Percentiles rank a stretch among this genome's conserved stretches.
These are phyloP conservation scores for Omphalotus guepiniiformis DNA, from an alignment of 768 basidiomycete genomes.

Conservation along the genomic window DNA sequence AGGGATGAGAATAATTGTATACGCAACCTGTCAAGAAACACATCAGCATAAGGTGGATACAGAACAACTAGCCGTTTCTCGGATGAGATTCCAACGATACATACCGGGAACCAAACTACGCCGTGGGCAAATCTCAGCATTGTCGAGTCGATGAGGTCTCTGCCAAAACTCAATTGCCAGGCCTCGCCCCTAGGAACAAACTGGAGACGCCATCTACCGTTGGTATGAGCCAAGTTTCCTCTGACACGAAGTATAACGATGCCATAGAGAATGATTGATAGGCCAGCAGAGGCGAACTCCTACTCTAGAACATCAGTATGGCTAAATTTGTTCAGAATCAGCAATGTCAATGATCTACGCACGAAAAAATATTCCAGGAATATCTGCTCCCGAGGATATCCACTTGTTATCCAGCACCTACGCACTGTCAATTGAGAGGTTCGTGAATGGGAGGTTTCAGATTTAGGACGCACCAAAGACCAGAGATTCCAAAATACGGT, in stretches of 20 bases:
- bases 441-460: not conserved
- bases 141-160: slow-evolving; percentile 23
- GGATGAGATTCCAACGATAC: not conserved
- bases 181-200: slow-evolving; percentile 17
- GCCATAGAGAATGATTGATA: slow-evolving; percentile 22
- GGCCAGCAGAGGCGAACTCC: slow-evolving; percentile 21
- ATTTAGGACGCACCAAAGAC: slow-evolving; percentile 24
- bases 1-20: slow-evolving; percentile 18
- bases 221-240: slow-evolving; percentile 22
- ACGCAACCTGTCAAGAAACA: slow-evolving; percentile 15
- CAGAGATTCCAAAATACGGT: slow-evolving; percentile 37
- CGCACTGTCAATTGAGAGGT: not conserved
- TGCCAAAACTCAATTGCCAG: slow-evolving; percentile 23
- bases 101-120: slow-evolving; percentile 26
- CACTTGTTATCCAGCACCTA: slow-evolving; percentile 38
- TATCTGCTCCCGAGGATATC: slow-evolving; percentile 31
- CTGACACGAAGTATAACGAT: slow-evolving; percentile 25
- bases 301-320: not conserved
- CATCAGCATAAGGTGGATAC: not conserved
- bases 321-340: not conserved
- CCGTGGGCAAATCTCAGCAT: slow-evolving; percentile 23
- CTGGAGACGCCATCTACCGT: slow-evolving; percentile 18
- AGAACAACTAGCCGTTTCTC: not conserved
- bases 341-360: slow-evolving; percentile 9
- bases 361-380: slow-evolving; percentile 39